Evolutionary conservation across 1,139 yeast species (phyloP), one percentile per base, ranked within the genome.

Genomic region (Saccharomycopsis phalli): DNA sequence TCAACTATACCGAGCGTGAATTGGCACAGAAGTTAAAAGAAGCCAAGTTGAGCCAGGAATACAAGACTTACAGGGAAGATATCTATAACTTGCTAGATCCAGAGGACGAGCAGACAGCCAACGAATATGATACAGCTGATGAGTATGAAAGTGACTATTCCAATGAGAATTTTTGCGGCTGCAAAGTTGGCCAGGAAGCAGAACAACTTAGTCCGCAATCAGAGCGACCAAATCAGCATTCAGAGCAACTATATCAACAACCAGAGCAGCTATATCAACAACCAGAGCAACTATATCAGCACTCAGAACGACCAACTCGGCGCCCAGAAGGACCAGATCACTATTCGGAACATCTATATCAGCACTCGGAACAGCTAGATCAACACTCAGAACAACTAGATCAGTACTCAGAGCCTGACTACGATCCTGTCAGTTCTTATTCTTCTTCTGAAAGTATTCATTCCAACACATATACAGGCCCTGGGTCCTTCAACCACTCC

Each of bases 111-210:
- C 8, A 30, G 11, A 11, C 27, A 26, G 14, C 11, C 11, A 14
- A 19, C 25, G 11, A 20, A 26, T 7, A 32, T 3, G n/a, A 3
- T 10, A 22, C 33, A 22, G 35, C 28, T n/a, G 31, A 32, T 25
- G 42, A 27, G 18, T 39, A 39, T 25, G 39, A 35, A 25, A 19
- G 13, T 18, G 42, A 30, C 23, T 11, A 36, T 8, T 11, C n/a
- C 11, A n/a, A 23, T 23, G 27, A 23, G 10, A n/a, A 23, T 23
- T 23, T 23, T 10, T n/a, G n/a, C n/a, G n/a, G n/a, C n/a, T n/a
- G n/a, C n/a, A n/a, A n/a, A n/a, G n/a, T n/a, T n/a, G n/a, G n/a
- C n/a, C n/a, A n/a, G n/a, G n/a, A n/a, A n/a, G n/a, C n/a, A n/a
- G n/a, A n/a, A n/a, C n/a, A n/a, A n/a, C n/a, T n/a, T n/a, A n/a